These are phyloP conservation scores for Cryptococcus depauperatus DNA, from an alignment of 1,284 basidiomycete genomes.

Conservation along the genomic window DNA sequence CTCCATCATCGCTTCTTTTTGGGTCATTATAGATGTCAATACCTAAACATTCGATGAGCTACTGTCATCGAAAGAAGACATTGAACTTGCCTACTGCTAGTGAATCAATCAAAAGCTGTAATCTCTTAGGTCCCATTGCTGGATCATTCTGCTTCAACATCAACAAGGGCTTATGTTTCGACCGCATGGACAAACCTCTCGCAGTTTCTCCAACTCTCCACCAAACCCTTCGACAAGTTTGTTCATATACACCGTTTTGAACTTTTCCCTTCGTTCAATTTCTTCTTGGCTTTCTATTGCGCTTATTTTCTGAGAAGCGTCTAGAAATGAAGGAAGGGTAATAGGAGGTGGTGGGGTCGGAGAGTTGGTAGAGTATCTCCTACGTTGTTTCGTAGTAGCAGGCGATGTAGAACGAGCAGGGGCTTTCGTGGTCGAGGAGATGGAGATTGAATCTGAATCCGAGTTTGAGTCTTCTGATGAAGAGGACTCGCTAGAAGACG, in stretches of 20 bases:
- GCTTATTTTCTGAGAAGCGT: slow-evolving; percentile 1
- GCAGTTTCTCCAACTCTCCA: slow-evolving; percentile 38
- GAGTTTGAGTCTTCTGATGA: slow-evolving; percentile 21
- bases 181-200: slow-evolving; percentile 41
- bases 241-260: slow-evolving; percentile 44
- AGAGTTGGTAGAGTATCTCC: slow-evolving; percentile 22
- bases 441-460: slow-evolving; percentile 23
- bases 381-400: slow-evolving; percentile 7
- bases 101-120: slow-evolving; percentile 42
- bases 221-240: slow-evolving; percentile 43
- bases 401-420: slow-evolving; percentile 4
- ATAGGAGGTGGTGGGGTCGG: slow-evolving; percentile 27
- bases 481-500: slow-evolving; percentile 17
- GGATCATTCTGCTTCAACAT: slow-evolving; percentile 25
- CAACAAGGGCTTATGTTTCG: not conserved
- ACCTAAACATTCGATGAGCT: slow-evolving; percentile 14
- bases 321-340: slow-evolving; percentile 24
- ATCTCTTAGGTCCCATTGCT: slow-evolving; percentile 30
- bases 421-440: slow-evolving; percentile 1
- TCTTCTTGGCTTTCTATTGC: slow-evolving; percentile 15
- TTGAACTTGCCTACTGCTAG: slow-evolving; percentile 26
- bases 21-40: slow-evolving; percentile 40
- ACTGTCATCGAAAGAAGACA: not conserved
- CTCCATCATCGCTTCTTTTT: slow-evolving; percentile 2
- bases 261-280: slow-evolving; percentile 31